phyloP scores from a whole-genome alignment of 345 rosid species.

The Linum tenue region DNA sequence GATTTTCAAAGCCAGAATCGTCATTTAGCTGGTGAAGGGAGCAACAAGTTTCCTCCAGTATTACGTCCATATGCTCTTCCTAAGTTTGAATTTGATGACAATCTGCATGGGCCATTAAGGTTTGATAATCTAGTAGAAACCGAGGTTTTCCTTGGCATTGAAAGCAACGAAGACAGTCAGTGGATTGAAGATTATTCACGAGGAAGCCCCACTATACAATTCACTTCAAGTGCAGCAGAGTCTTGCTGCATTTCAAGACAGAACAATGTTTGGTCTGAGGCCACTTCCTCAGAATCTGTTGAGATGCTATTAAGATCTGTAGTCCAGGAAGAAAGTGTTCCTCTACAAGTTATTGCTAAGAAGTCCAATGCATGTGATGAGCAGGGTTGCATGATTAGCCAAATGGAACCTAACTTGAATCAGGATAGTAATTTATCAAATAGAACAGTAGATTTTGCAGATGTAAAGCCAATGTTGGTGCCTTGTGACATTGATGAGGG shows the following conservation, averaged over 20 bases:
- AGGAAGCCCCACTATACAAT: conserved; percentile 53
- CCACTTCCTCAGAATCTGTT: conserved; percentile 78
- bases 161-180: conserved; percentile 66
- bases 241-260: conserved; percentile 72
- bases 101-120: conserved; percentile 53
- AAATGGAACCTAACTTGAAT: conserved; percentile 59
- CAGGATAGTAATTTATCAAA: conserved; percentile 26
- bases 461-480: conserved; percentile 27
- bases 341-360: conserved; percentile 33
- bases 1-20: conserved; percentile 93
- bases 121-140: conserved; percentile 66
- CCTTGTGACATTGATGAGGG: conserved; percentile 29
- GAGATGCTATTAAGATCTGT: conserved; percentile 93
- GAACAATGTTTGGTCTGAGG: conserved; percentile 98
- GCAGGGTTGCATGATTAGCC: conserved; percentile 53
- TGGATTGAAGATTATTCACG: conserved; percentile 93
- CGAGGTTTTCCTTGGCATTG: conserved; percentile 78
- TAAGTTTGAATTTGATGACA: conserved; percentile 87
- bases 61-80: conserved; percentile 67
- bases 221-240: conserved; percentile 69
- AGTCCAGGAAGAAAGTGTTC: conserved; percentile 72
- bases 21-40: conserved; percentile 83
- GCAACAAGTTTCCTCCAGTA: conserved; percentile 59
- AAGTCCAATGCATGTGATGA: conserved; percentile 63
- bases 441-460: conserved; percentile 24